Evolutionary conservation across 192 early-diverging fungal species (phyloP).

Genomic region (Coemansia interrupta): DNA sequence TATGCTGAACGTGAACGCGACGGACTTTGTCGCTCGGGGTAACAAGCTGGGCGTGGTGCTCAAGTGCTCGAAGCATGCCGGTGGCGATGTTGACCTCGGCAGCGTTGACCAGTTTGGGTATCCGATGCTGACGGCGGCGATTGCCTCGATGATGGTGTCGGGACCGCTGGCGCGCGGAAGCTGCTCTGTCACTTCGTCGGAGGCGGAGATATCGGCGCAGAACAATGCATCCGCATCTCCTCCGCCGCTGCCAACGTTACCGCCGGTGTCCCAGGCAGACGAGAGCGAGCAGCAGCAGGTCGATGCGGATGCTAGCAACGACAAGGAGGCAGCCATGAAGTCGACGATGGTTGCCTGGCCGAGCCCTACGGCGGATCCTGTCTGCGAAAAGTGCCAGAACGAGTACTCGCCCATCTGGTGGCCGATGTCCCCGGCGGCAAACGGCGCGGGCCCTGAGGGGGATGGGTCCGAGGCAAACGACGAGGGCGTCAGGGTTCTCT

Average conservation of each 20-base stretch:
- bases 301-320: neutral
- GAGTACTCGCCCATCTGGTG: constrained; percentile 48
- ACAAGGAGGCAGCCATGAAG: neutral
- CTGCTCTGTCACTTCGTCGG: constrained; percentile 4
- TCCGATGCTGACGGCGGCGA: constrained; percentile 15
- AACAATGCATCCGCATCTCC: neutral
- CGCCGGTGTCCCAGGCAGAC: neutral
- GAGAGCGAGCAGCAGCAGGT: too few relatives aligned
- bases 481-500: constrained; percentile 19
- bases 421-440: constrained; percentile 14
- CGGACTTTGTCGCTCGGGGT: constrained; percentile 9
- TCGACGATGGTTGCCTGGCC: constrained; percentile 20
- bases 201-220: neutral
- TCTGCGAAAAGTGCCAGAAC: constrained; percentile 22
- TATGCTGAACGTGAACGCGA: neutral
- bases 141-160: constrained; percentile 17
- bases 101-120: constrained; percentile 14
- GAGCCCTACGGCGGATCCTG: constrained; percentile 21
- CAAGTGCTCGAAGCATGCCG: constrained; percentile 16
- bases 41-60: constrained; percentile 3
- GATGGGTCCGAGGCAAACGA: neutral
- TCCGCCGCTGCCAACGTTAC: neutral
- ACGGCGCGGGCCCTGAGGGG: neutral
- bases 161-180: constrained; percentile 3
- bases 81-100: constrained; percentile 12